Conservation (phyloP, 495 filamentous ascomycete species). For the Penicillium alfredii region DNA sequence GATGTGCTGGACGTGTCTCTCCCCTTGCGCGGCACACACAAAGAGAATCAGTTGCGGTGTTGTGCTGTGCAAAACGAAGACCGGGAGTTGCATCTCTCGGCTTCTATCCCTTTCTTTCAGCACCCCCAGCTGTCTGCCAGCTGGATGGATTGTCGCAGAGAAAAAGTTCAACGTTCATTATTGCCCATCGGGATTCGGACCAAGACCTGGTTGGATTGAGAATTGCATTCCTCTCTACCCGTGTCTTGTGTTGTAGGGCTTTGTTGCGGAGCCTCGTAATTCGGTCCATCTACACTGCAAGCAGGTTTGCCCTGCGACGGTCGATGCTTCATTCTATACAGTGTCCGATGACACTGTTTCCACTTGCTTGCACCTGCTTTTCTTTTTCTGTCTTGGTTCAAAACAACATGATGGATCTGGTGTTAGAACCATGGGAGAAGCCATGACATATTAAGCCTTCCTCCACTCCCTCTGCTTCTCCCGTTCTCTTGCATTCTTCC, state of each 20-base stretch:
- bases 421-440: too few relatives aligned
- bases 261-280: too few relatives aligned
- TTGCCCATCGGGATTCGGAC: slow-evolving; percentile 4
- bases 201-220: slow-evolving; percentile 1
- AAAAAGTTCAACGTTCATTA: slow-evolving; percentile 1
- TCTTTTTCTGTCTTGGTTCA: not conserved
- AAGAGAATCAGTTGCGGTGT: too few relatives aligned
- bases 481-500: slow-evolving; percentile 4
- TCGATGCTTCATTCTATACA: not conserved
- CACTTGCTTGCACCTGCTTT: too few relatives aligned
- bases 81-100: too few relatives aligned
- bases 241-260: too few relatives aligned
- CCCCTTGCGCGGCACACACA: not conserved
- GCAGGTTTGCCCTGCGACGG: too few relatives aligned
- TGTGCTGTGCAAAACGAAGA: too few relatives aligned
- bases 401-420: too few relatives aligned
- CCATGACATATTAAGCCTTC: too few relatives aligned
- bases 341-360: too few relatives aligned
- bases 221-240: slow-evolving; percentile 5
- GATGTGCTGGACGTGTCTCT: slow-evolving; percentile 2
- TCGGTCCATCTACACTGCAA: too few relatives aligned
- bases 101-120: not conserved
- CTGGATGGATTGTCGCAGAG: slow-evolving; percentile 1
- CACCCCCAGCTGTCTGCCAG: slow-evolving; percentile 3
- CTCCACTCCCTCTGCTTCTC: slow-evolving; percentile 1